Evolutionary conservation across 2,329 filamentous ascomycete species (phyloP), one percentile per base, ranked within the genome.

Genomic region (Stagonosporopsis rhizophila): DNA sequence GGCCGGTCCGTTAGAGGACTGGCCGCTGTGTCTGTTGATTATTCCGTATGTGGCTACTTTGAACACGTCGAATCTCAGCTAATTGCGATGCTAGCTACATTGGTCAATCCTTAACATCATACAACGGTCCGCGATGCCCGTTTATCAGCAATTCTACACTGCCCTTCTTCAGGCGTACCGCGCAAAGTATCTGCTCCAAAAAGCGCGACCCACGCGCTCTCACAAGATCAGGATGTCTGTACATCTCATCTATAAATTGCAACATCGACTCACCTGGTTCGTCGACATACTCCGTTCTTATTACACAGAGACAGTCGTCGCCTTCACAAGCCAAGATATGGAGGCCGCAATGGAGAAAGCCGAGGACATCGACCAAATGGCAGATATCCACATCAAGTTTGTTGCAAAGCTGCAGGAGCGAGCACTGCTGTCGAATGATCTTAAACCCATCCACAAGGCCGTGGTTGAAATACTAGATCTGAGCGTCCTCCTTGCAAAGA

Each of bases 361-460:
- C 0, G 81, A 83, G 23, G 91, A 94, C 63, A 86, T 97, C 9
- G 92, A 97, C 70, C 84, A 84, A 23, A 96, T 97, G 90, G 87
- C 92, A 23, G 76, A 77, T 1, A 82, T 87, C 0, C 92, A 96
- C 70, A 77, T 83, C 4, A 71, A 75, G 0, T 94, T 89, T 66
- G 78, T 89, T 40, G 81, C 80, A 40, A 82, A 82, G 2, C 77
- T 95, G 11, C 79, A 87, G 52, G 83, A 87, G 28, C 87, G 91
- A 61, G 86, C 89, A 9, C 84, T 95, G 22, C 82, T 96, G 0
- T 86, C 88, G 0, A 77, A 81, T 15, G 88, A 87, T 50, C 77
- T 96, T 4, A 81, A 82, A 15, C 88, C 89, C 0, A 89, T 97
- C 32, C 83, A 86, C 52, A 85, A 90, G 54, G 86, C 86, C 14